A percentile compares a stretch with the other conserved stretches of the same genome.
These are phyloP conservation scores for Capniomyces stellatus DNA, from an alignment of 371 early-diverging fungal genomes.

Conservation along the genomic window DNA sequence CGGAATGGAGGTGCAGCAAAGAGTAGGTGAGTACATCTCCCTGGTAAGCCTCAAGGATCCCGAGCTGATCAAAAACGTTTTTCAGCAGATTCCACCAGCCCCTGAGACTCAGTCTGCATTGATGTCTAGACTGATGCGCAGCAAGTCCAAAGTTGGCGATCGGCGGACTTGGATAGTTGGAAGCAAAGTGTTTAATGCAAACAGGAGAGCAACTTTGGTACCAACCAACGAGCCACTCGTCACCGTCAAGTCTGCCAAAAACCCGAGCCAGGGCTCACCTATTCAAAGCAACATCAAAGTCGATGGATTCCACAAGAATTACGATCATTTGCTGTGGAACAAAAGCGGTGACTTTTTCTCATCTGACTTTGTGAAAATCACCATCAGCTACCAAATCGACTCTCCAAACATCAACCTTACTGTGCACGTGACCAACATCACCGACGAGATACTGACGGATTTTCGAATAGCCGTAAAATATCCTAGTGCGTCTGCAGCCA, in stretches of 20 bases:
- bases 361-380: conserved; percentile 65
- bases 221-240: conserved; percentile 3
- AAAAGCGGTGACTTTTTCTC: conserved; percentile 80
- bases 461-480: conserved; percentile 7
- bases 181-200: conserved; percentile 39
- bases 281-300: conserved; percentile 11
- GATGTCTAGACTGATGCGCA: conserved; percentile 55
- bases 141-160: conserved; percentile 79
- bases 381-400: conserved; percentile 76
- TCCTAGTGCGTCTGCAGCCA: background rate
- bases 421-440: conserved; percentile 75
- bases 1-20: conserved; percentile 88
- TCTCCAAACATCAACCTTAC: conserved; percentile 68
- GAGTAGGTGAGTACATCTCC: conserved; percentile 88
- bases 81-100: conserved; percentile 95
- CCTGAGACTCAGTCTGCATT: conserved; percentile 85
- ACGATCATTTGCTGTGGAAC: conserved; percentile 36
- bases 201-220: background rate
- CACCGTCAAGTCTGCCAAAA: conserved; percentile 3
- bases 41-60: conserved; percentile 63
- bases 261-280: background rate
- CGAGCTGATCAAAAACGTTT: conserved; percentile 75
- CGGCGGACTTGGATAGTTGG: conserved; percentile 89
- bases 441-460: conserved; percentile 29
- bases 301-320: conserved; percentile 29